Percentiles rank a stretch among this genome's conserved stretches.
These are phyloP conservation scores for Penicillium polonicum DNA, from an alignment of 2,329 filamentous ascomycete genomes.

Conservation along the genomic window DNA sequence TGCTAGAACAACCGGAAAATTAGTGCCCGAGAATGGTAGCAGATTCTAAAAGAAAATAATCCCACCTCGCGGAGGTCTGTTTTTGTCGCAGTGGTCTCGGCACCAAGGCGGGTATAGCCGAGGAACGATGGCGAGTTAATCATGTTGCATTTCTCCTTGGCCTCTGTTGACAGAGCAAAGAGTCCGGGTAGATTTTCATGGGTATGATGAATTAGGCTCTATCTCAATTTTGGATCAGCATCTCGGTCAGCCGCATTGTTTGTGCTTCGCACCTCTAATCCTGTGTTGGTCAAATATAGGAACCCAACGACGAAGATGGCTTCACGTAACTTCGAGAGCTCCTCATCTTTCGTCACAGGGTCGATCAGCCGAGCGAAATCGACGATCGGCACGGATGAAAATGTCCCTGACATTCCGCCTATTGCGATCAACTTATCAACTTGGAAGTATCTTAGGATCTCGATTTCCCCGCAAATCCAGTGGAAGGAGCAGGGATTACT, in stretches of 20 bases:
- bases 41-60: not conserved
- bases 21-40: not conserved
- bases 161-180: conserved; percentile 27
- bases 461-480: conserved; percentile 3
- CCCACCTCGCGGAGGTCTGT: conserved; percentile 36
- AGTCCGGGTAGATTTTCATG: conserved; percentile 28
- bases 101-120: conserved; percentile 36
- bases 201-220: conserved; percentile 24
- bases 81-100: conserved; percentile 34
- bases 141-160: conserved; percentile 33
- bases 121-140: conserved; percentile 36
- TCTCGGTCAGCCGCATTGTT: not conserved
- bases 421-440: not conserved
- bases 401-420: conserved; percentile 24
- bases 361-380: conserved; percentile 30
- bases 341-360: conserved; percentile 24
- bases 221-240: not conserved
- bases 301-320: conserved; percentile 40
- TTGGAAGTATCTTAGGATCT: not conserved
- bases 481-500: conserved; percentile 1
- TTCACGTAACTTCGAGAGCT: conserved; percentile 29
- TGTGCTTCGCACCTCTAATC: conserved; percentile 29
- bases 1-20: conserved; percentile 34
- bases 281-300: conserved; percentile 37
- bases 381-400: conserved; percentile 33